phyloP scores from a whole-genome alignment of 495 filamentous ascomycete species.

The Hyaloscypha finlandica region DNA sequence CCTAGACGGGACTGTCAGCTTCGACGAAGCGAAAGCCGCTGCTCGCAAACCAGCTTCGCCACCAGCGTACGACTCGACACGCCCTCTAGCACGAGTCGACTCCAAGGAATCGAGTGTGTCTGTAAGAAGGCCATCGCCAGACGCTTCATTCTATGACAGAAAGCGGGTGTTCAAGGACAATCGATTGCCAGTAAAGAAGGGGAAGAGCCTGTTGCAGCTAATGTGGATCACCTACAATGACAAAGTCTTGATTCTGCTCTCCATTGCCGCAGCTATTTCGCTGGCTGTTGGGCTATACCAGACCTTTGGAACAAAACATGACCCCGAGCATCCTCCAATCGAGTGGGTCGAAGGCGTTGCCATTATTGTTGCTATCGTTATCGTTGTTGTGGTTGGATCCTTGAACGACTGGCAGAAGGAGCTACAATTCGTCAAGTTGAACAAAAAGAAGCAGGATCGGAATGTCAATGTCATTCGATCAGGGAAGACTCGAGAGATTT shows the following conservation, averaged over 20 bases:
- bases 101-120: conserved; percentile 22
- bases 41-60: conserved; percentile 7
- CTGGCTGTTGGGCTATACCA: conserved; percentile 75
- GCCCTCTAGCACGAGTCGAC: conserved; percentile 20
- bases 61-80: conserved; percentile 20
- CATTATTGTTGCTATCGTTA: conserved; percentile 69
- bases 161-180: conserved; percentile 76
- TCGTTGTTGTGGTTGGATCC: conserved; percentile 67
- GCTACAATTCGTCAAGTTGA: conserved; percentile 76
- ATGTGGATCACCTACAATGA: conserved; percentile 90
- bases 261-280: conserved; percentile 76
- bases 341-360: conserved; percentile 80
- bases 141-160: conserved; percentile 38
- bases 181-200: conserved; percentile 70
- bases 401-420: conserved; percentile 76
- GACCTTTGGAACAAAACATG: conserved; percentile 46
- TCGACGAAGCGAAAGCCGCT: conserved; percentile 52
- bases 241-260: conserved; percentile 79
- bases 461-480: conserved; percentile 76
- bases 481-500: conserved; percentile 75
- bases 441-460: conserved; percentile 79
- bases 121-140: conserved; percentile 4
- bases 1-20: conserved; percentile 64
- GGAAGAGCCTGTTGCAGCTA: conserved; percentile 68
- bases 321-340: conserved; percentile 54